Base-by-base conservation (phyloP, 768 basidiomycete species). In the Arthromyces matolae region DNA sequence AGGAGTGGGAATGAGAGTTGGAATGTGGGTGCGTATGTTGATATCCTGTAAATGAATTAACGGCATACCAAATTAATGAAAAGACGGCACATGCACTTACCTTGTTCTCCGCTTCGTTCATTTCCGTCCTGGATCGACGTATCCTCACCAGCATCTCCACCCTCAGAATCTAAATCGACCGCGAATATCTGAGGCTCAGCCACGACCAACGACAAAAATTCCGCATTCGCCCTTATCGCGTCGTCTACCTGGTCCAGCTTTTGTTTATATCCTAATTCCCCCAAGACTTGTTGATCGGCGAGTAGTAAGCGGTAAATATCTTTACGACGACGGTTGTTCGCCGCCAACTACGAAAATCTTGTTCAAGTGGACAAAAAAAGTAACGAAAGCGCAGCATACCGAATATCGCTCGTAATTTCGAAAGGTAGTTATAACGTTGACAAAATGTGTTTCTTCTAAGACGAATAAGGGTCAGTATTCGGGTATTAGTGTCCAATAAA, bases 111-210 rank as follows among this genome's bases (percentile, higher is more conserved):
- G 28, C 16, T 45, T 31, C 12, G 42, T 16, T 39, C 50, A 36
- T 55, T 33, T 24, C 44, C 47, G 35, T 34, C n/a, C 27, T 23
- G 8, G 51, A 22, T 41, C 32, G 32, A 5, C 34, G 18, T 12
- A 8, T 51, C 49, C 18, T 52, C 57, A 27, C 47, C 52, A 42
- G 45, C 52, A 31, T 53, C 61, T 33, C 42, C 69, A 1, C 65
- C 69, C 4, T 58, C 66, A 1, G 59, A 56, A 3, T 63, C 68
- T 13, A 70, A 40, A 14, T 71, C 78, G 52, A 79, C 77, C 13
- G 80, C 84, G 57, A 93, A 94, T 22, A 95, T 90, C 57, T 85
- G 84, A 0, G 91, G 87, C 64, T 88, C 76, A 12, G 79, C 81
- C 9, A 90, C 81, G 53, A 95, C 84, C 51, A 78, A 69, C 3